Evolutionary conservation across 2,329 filamentous ascomycete species (phyloP), one percentile per base, ranked within the genome.

Genomic region (Penicillium sp.): DNA sequence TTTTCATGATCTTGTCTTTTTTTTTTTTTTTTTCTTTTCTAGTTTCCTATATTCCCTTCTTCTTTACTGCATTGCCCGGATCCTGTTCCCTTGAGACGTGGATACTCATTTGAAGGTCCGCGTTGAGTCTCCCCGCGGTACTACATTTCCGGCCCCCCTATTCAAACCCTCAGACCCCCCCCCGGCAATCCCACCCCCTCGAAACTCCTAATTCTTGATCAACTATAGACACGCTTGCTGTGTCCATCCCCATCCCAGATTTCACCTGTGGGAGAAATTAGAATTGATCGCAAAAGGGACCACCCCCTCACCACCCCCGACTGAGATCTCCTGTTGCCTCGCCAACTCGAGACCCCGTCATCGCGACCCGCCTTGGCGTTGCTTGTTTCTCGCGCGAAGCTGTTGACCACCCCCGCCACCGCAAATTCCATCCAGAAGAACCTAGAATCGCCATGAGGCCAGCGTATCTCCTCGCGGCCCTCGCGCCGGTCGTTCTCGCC

Each of bases 311-410:
- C 33, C 18, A n/a, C 13, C 21, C 21, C 8, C 21, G 29, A 34
- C n/a, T 6, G n/a, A 29, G 9, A 26, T 23, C 21, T 23, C 23
- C 41, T 57, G 61, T 63, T 62, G 61, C 59, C 61, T 58, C 49
- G 61, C 56, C 61, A 62, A 62, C 59, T 62, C 41, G 31, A 52
- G 16, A 23, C 24, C 16, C 42, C 44, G 33, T 34, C 49, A 53
- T 45, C 31, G 42, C 56, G 53, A 61, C 61, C 53, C 58, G 52
- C 59, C 61, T 63, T 63, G 61, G 61, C 61, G 53, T 63, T 63
- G 61, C 61, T 63, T 63, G 53, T 58, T 52, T 57, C 49, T 39
- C 56, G 48, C 45, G 33, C 28, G 10, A 29, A 29, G 28, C 7
- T 29, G 10, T 29, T 29, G 47, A 47, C 18, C 42, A 16, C 45